These are phyloP conservation scores for Nannizzia gypsea DNA, from an alignment of 2,329 filamentous ascomycete species.

Conservation along the genomic window DNA sequence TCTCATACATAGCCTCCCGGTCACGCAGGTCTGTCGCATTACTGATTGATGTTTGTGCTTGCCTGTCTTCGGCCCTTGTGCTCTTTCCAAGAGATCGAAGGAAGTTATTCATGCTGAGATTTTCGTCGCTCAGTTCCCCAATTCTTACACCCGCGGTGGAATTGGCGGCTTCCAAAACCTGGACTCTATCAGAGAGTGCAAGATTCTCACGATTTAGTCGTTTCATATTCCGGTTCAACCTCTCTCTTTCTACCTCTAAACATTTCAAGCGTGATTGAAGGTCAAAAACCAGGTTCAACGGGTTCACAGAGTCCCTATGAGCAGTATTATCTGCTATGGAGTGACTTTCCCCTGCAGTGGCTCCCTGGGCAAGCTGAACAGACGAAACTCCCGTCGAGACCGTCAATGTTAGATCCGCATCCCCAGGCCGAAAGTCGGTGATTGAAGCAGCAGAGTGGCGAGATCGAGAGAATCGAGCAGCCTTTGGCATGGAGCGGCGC, in stretches of 20 bases:
- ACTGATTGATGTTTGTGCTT: neutral
- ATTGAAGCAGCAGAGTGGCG: neutral
- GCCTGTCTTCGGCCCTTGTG: constrained; percentile 2
- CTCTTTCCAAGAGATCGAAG: neutral
- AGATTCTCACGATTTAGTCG: neutral
- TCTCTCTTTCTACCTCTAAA: neutral
- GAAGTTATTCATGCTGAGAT: constrained; percentile 12
- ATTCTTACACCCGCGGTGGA: neutral
- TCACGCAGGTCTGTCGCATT: neutral
- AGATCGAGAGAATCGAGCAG: neutral
- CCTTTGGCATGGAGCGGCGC: neutral
- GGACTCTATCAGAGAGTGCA: neutral
- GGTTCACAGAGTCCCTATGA: neutral
- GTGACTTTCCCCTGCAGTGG: too few species aligned
- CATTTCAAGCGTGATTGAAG: neutral
- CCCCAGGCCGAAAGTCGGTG: neutral
- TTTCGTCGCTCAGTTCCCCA: constrained; percentile 6
- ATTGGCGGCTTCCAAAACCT: neutral
- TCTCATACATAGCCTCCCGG: constrained; percentile 6
- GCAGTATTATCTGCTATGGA: neutral
- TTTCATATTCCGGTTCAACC: neutral
- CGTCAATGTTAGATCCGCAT: neutral
- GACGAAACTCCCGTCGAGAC: neutral
- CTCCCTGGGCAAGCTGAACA: neutral
- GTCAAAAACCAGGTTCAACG: neutral